Evolutionary conservation across 2,329 filamentous ascomycete genomes (phyloP), one percentile per base, ranked within the genome.

Genomic region (Venturia nashicola): DNA sequence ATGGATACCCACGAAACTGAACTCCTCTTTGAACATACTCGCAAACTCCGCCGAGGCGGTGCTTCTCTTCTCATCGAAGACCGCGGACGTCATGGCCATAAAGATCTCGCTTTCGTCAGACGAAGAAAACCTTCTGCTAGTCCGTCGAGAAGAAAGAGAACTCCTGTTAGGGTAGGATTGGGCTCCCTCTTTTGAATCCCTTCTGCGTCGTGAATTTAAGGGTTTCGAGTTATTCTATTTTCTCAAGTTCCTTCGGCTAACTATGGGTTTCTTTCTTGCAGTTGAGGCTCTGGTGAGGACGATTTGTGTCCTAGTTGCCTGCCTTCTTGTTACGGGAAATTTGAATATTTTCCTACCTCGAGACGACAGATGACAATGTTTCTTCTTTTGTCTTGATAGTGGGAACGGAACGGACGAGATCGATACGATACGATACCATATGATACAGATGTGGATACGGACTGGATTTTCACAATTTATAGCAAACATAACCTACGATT

Each of bases 21-120:
- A 51, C 72, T 80, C 34, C 70, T 81, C 39, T 81, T 81, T 67
- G 79, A 80, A 68, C 79, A 81, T 66, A 80, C 79, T 16, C 73
- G 74, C 16, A 75, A 77, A 32, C 72, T 80, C 23, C 76, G 78
- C 61, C 67, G 67, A 20, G 72, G 72, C 46, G 64, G 68, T 36
- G 67, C 67, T 39, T 73, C 71, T 43, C 68, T 80, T 61, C 72
- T 79, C 63, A 75, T 79, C 60, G 77, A 80, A 67, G 71, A 76
- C 27, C 73, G 74, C 16, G 69, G 70, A 59, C 71, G 72, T 51
- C 27, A 57, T 12, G 69, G 69, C 18, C 71, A 72, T 18, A 74
- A 76, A 68, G 72, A 72, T 59, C 79, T 78, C 64, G 78, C 78
- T 5, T 79, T 76, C 71, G 78, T 79, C 66, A 65, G 74, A 42